Evolutionary conservation across 2,329 filamentous ascomycete species (phyloP).

Genomic region (Fusarium sulawesiense): DNA sequence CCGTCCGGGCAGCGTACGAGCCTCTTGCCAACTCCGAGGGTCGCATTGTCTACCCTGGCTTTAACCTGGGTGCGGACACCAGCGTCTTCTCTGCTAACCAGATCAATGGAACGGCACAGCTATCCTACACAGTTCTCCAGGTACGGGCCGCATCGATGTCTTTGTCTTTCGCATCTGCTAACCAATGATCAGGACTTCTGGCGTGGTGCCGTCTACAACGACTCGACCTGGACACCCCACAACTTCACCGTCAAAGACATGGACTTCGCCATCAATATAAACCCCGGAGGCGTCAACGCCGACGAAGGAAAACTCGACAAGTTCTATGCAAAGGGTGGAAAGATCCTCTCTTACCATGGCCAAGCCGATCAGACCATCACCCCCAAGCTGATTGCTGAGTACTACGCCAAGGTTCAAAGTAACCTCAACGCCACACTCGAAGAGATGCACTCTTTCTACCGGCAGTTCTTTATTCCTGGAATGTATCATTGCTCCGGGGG

Average conservation of each 20-base stretch:
- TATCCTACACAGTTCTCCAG: conserved; percentile 10
- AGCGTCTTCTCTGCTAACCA: conserved; percentile 17
- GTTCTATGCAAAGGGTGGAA: conserved; percentile 11
- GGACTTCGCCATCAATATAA: conserved; percentile 7
- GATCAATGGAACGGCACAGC: background rate
- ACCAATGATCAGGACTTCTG: conserved; percentile 1
- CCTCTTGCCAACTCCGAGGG: background rate
- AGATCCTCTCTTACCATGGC: conserved; percentile 9
- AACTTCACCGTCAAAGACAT: conserved; percentile 10
- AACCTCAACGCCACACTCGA: background rate
- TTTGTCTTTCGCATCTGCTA: background rate
- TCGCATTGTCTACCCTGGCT: conserved; percentile 2
- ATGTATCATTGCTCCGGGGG: conserved; percentile 16
- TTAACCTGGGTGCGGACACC: background rate
- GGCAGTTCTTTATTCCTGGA: conserved; percentile 7
- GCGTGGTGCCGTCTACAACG: conserved; percentile 13
- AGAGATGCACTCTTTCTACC: conserved; percentile 7
- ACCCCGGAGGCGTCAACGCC: conserved; percentile 10
- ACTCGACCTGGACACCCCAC: conserved; percentile 7
- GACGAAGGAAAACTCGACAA: background rate
- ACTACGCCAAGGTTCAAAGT: conserved; percentile 5
- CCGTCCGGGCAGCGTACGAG: conserved; percentile 11
- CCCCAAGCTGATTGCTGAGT: conserved; percentile 2
- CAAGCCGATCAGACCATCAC: conserved; percentile 17
- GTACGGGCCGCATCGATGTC: background rate